Base-by-base conservation (phyloP, 192 early-diverging fungal species). In the Mortierella alpina region DNA sequence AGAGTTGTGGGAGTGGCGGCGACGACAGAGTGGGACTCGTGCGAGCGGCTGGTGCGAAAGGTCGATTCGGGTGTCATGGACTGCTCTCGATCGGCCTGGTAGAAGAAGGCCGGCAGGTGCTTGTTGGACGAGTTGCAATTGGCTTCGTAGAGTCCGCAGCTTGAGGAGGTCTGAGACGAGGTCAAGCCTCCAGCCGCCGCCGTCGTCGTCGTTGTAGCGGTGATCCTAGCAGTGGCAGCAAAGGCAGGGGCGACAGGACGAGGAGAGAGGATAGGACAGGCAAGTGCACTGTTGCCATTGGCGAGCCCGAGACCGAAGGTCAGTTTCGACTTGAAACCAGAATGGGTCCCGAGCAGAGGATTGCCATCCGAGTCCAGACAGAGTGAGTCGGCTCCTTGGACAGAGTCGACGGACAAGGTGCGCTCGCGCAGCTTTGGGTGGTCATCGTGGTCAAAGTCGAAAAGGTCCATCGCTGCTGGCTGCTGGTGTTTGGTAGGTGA, bases 401-500 rank as follows among this genome's bases (percentile, higher is more conserved):
- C 58, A 60, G 77, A 80, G 70, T 84, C 85, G 44, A 77, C 68
- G 6, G 82, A 72, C 56, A 78, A 47, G 50, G 78, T 54, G 59
- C 69, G 60, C 59, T 81, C 70, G 14, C 73, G 63, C 45, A 84
- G 66, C 13, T 63, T 75, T 31, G 83, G 75, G 52, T 83, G 74
- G 70, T 84, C 86, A 48, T 87, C 83, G 52, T 86, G 83, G 70
- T 88, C 87, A 71, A 88, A 88, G 55, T 66, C 64, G 60, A 88
- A 88, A 17, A 88, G 62, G 59, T 82, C 78, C 73, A 82, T 88
- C 71, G 50, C 73, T 63, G 58, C 40, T 50, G 63, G 13, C 59
- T 45, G 56, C 8, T 22, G 13, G 50, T 41, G 23, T 8, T 17
- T 41, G 17, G 40, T 57, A 41, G 44, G 12, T 55, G 44, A 54